Evolutionary conservation across 2,329 filamentous ascomycete species (phyloP), one percentile per base, ranked within the genome.

Genomic region (Aspergillus sojae): DNA sequence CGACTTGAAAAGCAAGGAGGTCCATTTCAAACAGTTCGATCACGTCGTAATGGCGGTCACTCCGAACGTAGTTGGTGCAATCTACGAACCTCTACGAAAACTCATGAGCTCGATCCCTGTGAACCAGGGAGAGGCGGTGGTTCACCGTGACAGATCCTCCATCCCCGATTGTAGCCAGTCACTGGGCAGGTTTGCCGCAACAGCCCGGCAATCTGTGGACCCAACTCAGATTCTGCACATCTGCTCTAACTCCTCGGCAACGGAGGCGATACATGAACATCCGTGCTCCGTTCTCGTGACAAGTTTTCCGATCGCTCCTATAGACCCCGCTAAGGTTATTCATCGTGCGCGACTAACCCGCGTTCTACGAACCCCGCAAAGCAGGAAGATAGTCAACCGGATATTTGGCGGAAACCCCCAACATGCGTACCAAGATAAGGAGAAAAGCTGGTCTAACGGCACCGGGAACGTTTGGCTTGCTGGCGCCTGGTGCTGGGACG

Each of bases 401-500:
- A 71, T 28, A 80, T 87, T 12, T 82, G 86, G 65, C 69, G 62
- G 32, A 54, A 30, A 39, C 6, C 23, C 19, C 32, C 26, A 23
- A 7, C 57, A 48, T 12, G 23, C 32, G 16, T 26, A 39, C 5
- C 53, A 43, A 11, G 43, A 32, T 10, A 52, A 65, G 21, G 30
- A 28, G 36, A 52, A 59, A 57, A 12, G n/a, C 1, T 88, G 86
- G 85, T 78, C 72, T 9, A 88, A 86, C 62, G 86, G 86, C 0
- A 77, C 85, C 57, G 79, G 81, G 9, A 80, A 82, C 46, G 82
- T 89, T 0, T 88, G 82, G 80, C 69, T 88, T 14, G 79, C 81
- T 0, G 86, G 86, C 6, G 84, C 85, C 0, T 89, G 86, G 87
- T 89, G 86, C 67, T 88, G 86, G 86, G 86, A 89, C 71, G 86